These are phyloP conservation scores for Aspergillus felis DNA, from an alignment of 2,329 filamentous ascomycete species.

Conservation along the genomic window DNA sequence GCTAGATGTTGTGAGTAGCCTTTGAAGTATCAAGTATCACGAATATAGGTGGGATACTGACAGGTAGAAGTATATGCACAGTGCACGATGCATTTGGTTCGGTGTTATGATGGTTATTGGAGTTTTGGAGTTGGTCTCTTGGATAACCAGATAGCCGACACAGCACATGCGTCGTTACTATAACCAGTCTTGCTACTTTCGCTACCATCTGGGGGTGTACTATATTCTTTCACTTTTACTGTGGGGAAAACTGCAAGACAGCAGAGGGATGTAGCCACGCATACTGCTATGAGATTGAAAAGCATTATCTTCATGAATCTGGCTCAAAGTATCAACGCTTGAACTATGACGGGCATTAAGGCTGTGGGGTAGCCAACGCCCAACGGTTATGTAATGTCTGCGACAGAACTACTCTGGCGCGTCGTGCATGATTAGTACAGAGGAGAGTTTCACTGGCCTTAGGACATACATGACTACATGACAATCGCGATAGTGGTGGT, in stretches of 20 bases:
- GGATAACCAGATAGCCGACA: conserved; percentile 62
- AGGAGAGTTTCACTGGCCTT: not conserved
- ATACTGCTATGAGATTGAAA: conserved; percentile 54
- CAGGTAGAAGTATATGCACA: not conserved
- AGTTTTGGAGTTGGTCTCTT: not conserved
- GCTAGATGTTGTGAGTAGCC: not conserved
- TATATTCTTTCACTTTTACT: conserved; percentile 62
- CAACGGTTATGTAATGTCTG: conserved; percentile 37
- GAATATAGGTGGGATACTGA: not conserved
- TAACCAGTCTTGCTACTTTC: conserved; percentile 44
- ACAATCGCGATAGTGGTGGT: conserved; percentile 50
- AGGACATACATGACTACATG: conserved; percentile 58
- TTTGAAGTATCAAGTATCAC: not conserved
- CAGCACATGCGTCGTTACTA: conserved; percentile 66
- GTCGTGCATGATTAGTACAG: conserved; percentile 3
- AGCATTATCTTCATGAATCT: conserved; percentile 68
- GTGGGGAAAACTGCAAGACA: conserved; percentile 63
- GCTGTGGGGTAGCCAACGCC: conserved; percentile 59
- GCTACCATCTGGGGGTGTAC: conserved; percentile 32
- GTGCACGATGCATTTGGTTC: not conserved
- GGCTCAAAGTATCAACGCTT: conserved; percentile 64
- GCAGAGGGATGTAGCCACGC: conserved; percentile 56
- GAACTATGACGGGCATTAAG: conserved; percentile 60
- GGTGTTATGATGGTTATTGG: not conserved
- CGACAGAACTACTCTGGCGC: conserved; percentile 53